These are phyloP conservation scores for Pythium guiyangense DNA, from an alignment of 352 stramenopile genomes.

Conservation along the genomic window DNA sequence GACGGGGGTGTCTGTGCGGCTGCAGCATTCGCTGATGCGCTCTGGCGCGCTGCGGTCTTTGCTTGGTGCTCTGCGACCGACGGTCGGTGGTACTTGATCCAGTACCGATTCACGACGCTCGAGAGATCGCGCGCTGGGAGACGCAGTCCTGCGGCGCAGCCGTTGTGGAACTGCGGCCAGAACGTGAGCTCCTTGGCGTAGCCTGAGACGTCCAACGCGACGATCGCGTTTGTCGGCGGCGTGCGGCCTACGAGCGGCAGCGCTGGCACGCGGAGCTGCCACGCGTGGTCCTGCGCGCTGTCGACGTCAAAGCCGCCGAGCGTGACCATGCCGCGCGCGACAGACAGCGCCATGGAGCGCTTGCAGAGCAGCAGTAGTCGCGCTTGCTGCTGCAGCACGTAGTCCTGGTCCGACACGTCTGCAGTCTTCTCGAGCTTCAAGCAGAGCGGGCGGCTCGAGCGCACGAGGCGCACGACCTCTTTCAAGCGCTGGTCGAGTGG, in stretches of 20 bases:
- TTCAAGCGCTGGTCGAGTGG: constrained; percentile 73
- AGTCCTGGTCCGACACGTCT: constrained; percentile 69
- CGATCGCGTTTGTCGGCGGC: constrained; percentile 90
- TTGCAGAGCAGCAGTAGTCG: constrained; percentile 93
- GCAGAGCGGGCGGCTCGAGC: constrained; percentile 65
- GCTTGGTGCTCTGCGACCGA: constrained; percentile 31
- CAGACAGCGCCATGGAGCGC: constrained; percentile 89
- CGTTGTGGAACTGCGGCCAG: constrained; percentile 99
- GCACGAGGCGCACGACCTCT: constrained; percentile 73
- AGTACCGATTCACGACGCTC: constrained; percentile 92
- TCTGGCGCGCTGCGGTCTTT: background rate
- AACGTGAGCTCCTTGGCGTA: constrained; percentile 89
- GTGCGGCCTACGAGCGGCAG: constrained; percentile 93
- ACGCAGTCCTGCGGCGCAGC: constrained; percentile 92
- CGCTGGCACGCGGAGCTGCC: constrained; percentile 86
- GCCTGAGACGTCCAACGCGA: constrained; percentile 91
- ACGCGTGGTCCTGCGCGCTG: constrained; percentile 70
- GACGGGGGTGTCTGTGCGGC: constrained; percentile 6
- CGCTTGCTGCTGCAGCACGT: constrained; percentile 89
- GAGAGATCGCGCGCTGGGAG: constrained; percentile 69
- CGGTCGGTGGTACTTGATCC: constrained; percentile 97
- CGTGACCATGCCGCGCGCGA: constrained; percentile 97
- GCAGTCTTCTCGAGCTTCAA: constrained; percentile 65
- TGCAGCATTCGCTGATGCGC: constrained; percentile 6
- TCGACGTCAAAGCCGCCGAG: constrained; percentile 86